A percentile compares a stretch with the other conserved stretches of the same genome.
Conservation (phyloP, 1,284 basidiomycete genomes). For the Stereum hirsutum region DNA sequence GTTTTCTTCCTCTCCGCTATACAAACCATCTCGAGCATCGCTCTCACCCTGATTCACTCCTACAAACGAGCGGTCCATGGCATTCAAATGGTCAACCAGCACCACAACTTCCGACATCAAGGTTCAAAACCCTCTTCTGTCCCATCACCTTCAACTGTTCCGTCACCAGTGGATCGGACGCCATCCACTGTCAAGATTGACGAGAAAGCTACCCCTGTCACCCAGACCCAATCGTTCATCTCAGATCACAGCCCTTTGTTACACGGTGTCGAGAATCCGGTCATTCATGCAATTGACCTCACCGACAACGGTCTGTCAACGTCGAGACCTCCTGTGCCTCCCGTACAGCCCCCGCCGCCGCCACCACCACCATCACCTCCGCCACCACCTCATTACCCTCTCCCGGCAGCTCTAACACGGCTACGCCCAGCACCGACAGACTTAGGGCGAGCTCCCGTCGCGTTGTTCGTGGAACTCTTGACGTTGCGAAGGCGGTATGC, state of each 20-base stretch:
- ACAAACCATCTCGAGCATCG: constrained; percentile 59
- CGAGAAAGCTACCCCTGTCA: neutral
- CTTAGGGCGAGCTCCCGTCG: constrained; percentile 8
- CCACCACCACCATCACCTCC: neutral
- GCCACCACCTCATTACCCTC: neutral
- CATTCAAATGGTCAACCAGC: constrained; percentile 57
- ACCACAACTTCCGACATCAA: no score
- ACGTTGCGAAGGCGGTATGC: constrained; percentile 13
- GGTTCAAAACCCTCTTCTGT: constrained; percentile 6
- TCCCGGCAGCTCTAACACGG: neutral
- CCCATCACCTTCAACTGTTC: constrained; percentile 9
- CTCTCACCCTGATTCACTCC: constrained; percentile 54
- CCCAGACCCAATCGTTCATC: neutral
- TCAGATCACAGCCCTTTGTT: no score
- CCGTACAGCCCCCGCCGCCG: neutral
- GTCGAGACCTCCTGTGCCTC: no score
- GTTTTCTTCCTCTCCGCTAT: constrained; percentile 64
- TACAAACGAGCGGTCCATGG: constrained; percentile 58
- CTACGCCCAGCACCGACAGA: constrained; percentile 1
- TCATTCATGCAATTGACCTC: no score
- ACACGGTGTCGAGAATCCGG: no score
- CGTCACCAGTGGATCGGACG: neutral
- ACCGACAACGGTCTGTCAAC: no score
- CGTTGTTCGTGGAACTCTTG: constrained; percentile 4
- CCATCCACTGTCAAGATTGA: neutral